A percentile compares a stretch with the other conserved stretches of the same genome.
These are phyloP conservation scores for Alternaria metachromatica DNA, from an alignment of 2,329 filamentous ascomycete species.

Conservation along the genomic window DNA sequence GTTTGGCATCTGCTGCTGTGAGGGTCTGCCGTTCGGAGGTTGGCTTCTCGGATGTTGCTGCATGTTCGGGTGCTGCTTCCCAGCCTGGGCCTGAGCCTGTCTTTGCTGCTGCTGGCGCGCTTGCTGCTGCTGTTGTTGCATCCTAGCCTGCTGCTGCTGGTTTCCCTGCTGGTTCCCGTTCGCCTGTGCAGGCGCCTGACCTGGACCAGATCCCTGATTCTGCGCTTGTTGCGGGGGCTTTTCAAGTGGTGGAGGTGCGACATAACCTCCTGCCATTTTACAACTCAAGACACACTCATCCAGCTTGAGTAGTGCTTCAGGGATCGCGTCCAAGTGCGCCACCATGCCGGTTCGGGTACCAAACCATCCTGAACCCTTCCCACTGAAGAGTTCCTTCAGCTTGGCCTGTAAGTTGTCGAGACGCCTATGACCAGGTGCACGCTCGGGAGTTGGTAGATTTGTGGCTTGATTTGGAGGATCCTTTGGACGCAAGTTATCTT, in stretches of 20 bases:
- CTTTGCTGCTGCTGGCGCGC: conserved; percentile 12
- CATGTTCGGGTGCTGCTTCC: conserved; percentile 12
- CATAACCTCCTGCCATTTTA: conserved; percentile 36
- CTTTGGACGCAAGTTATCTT: conserved; percentile 37
- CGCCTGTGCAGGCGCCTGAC: conserved; percentile 5
- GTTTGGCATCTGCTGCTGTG: conserved; percentile 13
- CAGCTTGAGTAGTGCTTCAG: conserved; percentile 45
- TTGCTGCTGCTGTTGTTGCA: conserved; percentile 14
- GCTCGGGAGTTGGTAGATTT: conserved; percentile 32
- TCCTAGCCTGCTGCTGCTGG: conserved; percentile 7
- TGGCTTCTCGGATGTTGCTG: conserved; percentile 21
- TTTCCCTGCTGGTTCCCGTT: conserved; percentile 11
- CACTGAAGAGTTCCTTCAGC: conserved; percentile 43
- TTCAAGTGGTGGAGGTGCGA: conserved; percentile 26
- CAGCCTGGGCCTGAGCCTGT: background rate
- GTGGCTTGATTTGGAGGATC: conserved; percentile 16
- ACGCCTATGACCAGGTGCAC: conserved; percentile 34
- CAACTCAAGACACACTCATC: conserved; percentile 48
- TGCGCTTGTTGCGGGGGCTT: conserved; percentile 2
- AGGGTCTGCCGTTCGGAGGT: conserved; percentile 10
- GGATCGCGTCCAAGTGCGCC: conserved; percentile 44
- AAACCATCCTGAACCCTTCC: conserved; percentile 44
- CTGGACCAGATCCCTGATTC: background rate
- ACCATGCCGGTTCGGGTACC: conserved; percentile 49
- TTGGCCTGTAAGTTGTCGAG: conserved; percentile 39